A percentile compares a stretch with the other conserved stretches of the same genome.
Conservation (phyloP, 306 rosid species). For the Senna tora region DNA sequence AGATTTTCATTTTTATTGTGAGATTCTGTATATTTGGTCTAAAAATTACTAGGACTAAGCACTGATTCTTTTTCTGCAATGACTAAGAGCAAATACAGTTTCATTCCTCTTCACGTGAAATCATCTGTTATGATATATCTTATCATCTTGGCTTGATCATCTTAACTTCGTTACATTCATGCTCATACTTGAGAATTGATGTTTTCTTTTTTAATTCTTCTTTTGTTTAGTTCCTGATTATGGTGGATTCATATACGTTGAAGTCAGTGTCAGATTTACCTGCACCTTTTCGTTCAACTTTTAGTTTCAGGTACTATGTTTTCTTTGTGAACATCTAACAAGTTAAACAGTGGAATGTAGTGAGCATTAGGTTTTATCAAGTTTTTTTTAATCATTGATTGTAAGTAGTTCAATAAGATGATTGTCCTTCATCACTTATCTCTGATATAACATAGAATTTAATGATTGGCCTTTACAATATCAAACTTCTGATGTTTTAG, state of each 20-base stretch:
- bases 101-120: neutral
- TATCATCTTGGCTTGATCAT: conserved; percentile 1
- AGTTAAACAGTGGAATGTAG: conserved; percentile 18
- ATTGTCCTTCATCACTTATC: conserved; percentile 14
- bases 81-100: neutral
- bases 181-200: conserved; percentile 13
- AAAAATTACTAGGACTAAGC: conserved; percentile 10
- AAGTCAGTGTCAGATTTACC: conserved; percentile 89
- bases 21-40: conserved; percentile 1
- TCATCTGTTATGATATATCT: conserved; percentile 5
- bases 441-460: conserved; percentile 9
- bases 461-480: conserved; percentile 12
- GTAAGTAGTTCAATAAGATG: neutral
- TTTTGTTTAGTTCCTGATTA: conserved; percentile 34
- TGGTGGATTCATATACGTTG: conserved; percentile 90
- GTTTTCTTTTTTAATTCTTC: conserved; percentile 4
- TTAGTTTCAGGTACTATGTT: conserved; percentile 76
- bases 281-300: conserved; percentile 64
- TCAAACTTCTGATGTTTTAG: conserved; percentile 25
- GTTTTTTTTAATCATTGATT: neutral
- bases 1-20: neutral
- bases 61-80: neutral
- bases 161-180: conserved; percentile 8
- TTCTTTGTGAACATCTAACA: conserved; percentile 9
- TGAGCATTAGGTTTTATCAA: neutral